These are phyloP conservation scores for Cunninghamia lanceolata DNA, from an alignment of 75 land plant genomes.

Conservation along the genomic window DNA sequence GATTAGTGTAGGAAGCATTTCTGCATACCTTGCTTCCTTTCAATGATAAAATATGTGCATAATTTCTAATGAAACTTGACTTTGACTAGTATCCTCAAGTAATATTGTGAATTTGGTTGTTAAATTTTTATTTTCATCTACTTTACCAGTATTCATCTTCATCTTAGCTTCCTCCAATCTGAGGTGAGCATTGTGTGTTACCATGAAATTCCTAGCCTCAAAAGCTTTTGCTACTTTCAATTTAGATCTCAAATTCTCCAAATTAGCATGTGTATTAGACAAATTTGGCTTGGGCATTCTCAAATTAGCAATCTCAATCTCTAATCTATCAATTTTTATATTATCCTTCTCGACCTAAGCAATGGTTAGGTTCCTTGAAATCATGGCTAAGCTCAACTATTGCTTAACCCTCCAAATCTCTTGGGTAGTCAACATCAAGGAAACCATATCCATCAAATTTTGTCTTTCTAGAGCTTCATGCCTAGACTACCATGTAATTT, in stretches of 20 bases:
- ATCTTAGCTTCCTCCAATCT: slow-evolving; percentile 30
- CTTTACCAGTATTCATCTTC: slow-evolving; percentile 20
- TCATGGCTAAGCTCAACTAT: slow-evolving; percentile 35
- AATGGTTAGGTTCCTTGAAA: slow-evolving; percentile 24
- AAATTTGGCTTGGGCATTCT: not conserved
- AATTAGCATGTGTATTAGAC: slow-evolving; percentile 22
- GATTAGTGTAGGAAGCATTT: too few relatives aligned
- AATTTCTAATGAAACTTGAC: too few relatives aligned
- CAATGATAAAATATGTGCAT: too few relatives aligned
- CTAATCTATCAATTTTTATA: slow-evolving; percentile 35
- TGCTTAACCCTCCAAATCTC: slow-evolving; percentile 48
- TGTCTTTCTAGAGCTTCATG: slow-evolving; percentile 51
- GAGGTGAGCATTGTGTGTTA: slow-evolving; percentile 19
- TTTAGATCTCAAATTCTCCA: slow-evolving; percentile 39
- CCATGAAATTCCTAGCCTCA: slow-evolving; percentile 25
- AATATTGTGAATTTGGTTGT: too few relatives aligned
- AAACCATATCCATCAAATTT: slow-evolving; percentile 42
- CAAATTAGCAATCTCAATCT: slow-evolving; percentile 20
- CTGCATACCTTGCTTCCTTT: too few relatives aligned
- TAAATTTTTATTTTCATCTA: slow-evolving; percentile 37
- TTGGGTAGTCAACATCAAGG: slow-evolving; percentile 38
- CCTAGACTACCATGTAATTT: slow-evolving; percentile 51
- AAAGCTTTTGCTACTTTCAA: slow-evolving; percentile 31
- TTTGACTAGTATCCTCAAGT: too few relatives aligned
- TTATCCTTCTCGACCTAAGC: slow-evolving; percentile 32